Evolutionary conservation across 768 basidiomycete genomes (phyloP).

Genomic region (Trametes villosa): DNA sequence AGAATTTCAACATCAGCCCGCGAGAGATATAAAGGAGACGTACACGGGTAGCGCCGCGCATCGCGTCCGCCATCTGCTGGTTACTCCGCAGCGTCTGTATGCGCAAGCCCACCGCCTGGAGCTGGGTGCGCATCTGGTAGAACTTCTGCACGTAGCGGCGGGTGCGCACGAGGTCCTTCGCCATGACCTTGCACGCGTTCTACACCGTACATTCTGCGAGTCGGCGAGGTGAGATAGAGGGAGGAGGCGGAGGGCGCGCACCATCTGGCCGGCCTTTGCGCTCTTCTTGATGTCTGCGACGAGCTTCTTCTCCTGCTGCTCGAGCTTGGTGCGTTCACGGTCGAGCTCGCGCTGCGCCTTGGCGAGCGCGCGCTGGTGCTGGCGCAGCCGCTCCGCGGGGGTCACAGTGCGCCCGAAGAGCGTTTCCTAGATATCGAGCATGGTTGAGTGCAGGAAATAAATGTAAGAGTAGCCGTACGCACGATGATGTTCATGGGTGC

Average conservation of each 20-base stretch:
- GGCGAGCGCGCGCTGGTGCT: constrained; percentile 93
- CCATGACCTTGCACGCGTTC: constrained; percentile 99
- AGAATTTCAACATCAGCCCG: not conserved
- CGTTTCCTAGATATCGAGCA: constrained; percentile 66
- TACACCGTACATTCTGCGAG: constrained; percentile 40
- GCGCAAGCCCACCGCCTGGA: constrained; percentile 92
- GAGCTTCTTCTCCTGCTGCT: constrained; percentile 96
- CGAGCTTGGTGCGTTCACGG: constrained; percentile 91
- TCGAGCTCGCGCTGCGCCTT: constrained; percentile 99
- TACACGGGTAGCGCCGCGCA: constrained; percentile 96
- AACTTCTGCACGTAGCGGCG: constrained; percentile 97
- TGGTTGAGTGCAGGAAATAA: constrained; percentile 5
- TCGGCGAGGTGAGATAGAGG: not conserved
- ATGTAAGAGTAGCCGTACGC: constrained; percentile 31
- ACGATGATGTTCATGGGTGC: constrained; percentile 83
- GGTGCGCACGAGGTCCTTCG: constrained; percentile 96
- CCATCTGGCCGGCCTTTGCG: constrained; percentile 94
- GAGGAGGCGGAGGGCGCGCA: constrained; percentile 39
- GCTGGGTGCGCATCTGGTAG: constrained; percentile 97
- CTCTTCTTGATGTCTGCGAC: constrained; percentile 95
- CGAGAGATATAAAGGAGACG: constrained; percentile 33
- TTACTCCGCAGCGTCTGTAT: constrained; percentile 97
- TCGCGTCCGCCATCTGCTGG: constrained; percentile 99
- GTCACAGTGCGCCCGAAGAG: constrained; percentile 94
- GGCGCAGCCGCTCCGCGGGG: constrained; percentile 93